Evolutionary conservation across 768 basidiomycete genomes (phyloP).

Genomic region (Amanita muscaria): DNA sequence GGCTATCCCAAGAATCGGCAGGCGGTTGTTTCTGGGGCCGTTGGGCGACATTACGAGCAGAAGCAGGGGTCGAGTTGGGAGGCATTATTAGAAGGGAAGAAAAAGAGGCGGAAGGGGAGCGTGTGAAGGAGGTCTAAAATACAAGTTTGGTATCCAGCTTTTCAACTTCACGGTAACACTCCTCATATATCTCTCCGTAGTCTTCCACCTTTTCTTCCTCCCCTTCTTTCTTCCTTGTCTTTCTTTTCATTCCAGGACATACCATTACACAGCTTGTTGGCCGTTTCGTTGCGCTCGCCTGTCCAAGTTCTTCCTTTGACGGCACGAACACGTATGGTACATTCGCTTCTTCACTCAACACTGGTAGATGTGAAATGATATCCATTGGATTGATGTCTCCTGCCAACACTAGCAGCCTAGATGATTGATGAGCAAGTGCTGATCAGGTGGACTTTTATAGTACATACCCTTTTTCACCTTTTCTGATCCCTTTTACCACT

Average conservation of each 20-base stretch:
- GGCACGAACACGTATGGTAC: constrained; percentile 86
- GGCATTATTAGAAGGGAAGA: constrained; percentile 24
- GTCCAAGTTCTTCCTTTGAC: constrained; percentile 93
- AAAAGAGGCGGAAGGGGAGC: constrained; percentile 11
- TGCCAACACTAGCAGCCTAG: constrained; percentile 81
- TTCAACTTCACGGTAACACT: constrained; percentile 79
- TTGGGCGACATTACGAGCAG: constrained; percentile 29
- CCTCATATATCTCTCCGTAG: constrained; percentile 79
- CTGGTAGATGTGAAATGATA: constrained; percentile 94
- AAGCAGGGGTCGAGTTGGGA: constrained; percentile 46
- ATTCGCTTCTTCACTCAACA: constrained; percentile 88
- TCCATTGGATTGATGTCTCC: constrained; percentile 98
- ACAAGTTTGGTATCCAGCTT: constrained; percentile 65
- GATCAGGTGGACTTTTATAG: neutral
- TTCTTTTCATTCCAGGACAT: constrained; percentile 74
- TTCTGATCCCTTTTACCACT: constrained; percentile 94
- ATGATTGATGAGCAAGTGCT: constrained; percentile 4
- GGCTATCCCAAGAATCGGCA: constrained; percentile 17
- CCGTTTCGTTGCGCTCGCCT: constrained; percentile 93
- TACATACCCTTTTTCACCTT: constrained; percentile 87
- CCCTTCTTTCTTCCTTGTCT: constrained; percentile 53
- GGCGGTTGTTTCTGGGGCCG: neutral
- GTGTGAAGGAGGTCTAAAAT: constrained; percentile 34
- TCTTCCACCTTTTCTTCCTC: constrained; percentile 67
- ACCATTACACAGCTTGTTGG: constrained; percentile 98